These are phyloP conservation scores for Echinochloa phyllopogon DNA, from an alignment of 176 grass and related monocot species.

Conservation along the genomic window DNA sequence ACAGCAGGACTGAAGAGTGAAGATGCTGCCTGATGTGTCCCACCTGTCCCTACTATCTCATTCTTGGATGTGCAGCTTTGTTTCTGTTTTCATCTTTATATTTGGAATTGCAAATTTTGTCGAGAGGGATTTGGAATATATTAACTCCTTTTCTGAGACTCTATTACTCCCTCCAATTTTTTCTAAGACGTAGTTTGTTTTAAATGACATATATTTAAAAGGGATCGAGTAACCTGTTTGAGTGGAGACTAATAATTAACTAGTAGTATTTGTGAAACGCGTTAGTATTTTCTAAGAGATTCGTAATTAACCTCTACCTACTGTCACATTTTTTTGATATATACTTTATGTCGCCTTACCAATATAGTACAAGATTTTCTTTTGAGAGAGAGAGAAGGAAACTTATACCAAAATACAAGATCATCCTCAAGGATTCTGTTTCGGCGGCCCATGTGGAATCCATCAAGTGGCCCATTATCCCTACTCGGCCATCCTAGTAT, in stretches of 20 bases:
- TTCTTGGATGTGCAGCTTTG: not conserved
- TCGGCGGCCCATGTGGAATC: not conserved
- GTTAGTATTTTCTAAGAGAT: too few relatives aligned
- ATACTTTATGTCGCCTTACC: not conserved
- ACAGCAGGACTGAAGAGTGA: not conserved
- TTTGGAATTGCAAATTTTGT: not conserved
- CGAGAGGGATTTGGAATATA: not conserved
- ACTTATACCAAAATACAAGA: too few relatives aligned
- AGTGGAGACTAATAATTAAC: too few relatives aligned
- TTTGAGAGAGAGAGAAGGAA: too few relatives aligned
- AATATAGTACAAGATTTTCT: not conserved
- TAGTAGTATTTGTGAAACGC: too few relatives aligned
- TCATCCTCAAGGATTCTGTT: not conserved
- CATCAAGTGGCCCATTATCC: not conserved
- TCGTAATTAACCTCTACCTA: too few relatives aligned
- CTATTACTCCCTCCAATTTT: too few relatives aligned
- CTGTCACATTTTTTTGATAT: not conserved
- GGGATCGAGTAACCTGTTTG: too few relatives aligned
- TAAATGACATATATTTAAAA: too few relatives aligned
- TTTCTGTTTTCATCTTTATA: slow-evolving; percentile 4
- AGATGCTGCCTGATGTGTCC: not conserved
- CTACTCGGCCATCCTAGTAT: not conserved
- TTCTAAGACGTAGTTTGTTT: too few relatives aligned
- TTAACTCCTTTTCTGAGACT: not conserved
- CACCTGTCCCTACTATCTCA: not conserved